Evolutionary conservation across 2,329 filamentous ascomycete genomes (phyloP).

Genomic region (Ophiostoma ulmi): DNA sequence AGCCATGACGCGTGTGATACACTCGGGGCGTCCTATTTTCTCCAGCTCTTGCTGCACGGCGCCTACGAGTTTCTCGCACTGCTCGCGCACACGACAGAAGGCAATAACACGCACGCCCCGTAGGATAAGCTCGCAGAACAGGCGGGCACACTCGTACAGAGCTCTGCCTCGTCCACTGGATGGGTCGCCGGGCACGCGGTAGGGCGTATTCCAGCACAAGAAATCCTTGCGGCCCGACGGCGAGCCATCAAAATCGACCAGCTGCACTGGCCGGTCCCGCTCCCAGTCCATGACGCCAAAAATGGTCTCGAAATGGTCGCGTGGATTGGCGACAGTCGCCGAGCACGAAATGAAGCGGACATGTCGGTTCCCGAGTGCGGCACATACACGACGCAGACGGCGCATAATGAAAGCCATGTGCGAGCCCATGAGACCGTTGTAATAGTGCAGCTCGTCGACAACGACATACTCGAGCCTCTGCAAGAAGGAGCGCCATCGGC

Average conservation of each 20-base stretch:
- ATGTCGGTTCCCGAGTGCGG: constrained; percentile 76
- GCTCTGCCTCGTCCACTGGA: constrained; percentile 79
- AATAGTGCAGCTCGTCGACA: constrained; percentile 87
- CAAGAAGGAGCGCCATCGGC: constrained; percentile 81
- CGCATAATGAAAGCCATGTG: constrained; percentile 96
- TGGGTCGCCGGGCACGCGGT: constrained; percentile 80
- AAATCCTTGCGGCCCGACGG: constrained; percentile 92
- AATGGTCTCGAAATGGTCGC: constrained; percentile 88
- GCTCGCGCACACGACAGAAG: constrained; percentile 81
- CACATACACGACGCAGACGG: constrained; percentile 77
- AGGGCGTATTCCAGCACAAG: constrained; percentile 95
- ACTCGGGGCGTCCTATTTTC: constrained; percentile 66
- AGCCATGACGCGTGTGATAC: constrained; percentile 78
- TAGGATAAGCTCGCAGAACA: constrained; percentile 86
- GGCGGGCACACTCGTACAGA: constrained; percentile 75
- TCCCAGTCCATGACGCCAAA: constrained; percentile 68
- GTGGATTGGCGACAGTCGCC: constrained; percentile 88
- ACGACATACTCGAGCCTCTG: constrained; percentile 85
- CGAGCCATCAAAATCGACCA: constrained; percentile 89
- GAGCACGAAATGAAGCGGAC: constrained; percentile 94
- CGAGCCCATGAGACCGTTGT: constrained; percentile 89
- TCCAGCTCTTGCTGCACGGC: constrained; percentile 75
- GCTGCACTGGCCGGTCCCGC: constrained; percentile 45
- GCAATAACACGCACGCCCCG: constrained; percentile 87
- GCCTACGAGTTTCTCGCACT: constrained; percentile 78